Base-by-base conservation (phyloP, 768 basidiomycete genomes). In the Collybia sordida region DNA sequence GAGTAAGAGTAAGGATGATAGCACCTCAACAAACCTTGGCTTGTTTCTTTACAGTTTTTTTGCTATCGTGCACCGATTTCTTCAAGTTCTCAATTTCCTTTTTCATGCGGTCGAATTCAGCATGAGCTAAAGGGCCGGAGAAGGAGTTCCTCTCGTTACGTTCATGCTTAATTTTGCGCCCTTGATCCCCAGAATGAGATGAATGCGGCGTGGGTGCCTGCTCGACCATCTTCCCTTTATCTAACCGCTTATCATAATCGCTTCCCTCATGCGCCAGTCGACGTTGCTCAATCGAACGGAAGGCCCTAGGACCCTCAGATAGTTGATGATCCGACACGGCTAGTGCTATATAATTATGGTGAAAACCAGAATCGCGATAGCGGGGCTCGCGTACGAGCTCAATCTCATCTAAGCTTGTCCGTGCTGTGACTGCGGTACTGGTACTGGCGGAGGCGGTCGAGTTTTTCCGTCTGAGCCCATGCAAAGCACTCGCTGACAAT, bases 71-170 rank as follows among this genome's bases (percentile, higher is more conserved):
- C 5, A 72, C 58, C 21, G 74, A 58, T 59, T 72, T 80, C 64
- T 80, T 83, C 53, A 83, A 68, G 4, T 53, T 49, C 42, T 86
- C 83, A 4, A 85, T 58, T 55, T 90, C 85, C 27, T 72, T 75
- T 62, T 73, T 80, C 64, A 85, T 64, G 31, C 71, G 72, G n/a
- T 77, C 77, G 46, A 73, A 73, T 57, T 85, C 82, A 11, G 77
- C 71, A 11, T 65, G 59, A 4, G 77, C 72, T 52, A 76, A 51
- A 6, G 75, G 63, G 0, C 74, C 74, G 36, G 59, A 48, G 45
- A 56, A 65, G 9, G 31, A 17, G 14, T 50, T 49, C 21, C 49
- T 59, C 8, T 67, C 62, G 8, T 36, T 41, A 41, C 51, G 45
- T 12, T 50, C 50, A 28, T 51, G 51, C 46, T 54, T 57, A 51